Conservation (phyloP, 805 yeast genomes). For the Phaffomyces antillensis region DNA sequence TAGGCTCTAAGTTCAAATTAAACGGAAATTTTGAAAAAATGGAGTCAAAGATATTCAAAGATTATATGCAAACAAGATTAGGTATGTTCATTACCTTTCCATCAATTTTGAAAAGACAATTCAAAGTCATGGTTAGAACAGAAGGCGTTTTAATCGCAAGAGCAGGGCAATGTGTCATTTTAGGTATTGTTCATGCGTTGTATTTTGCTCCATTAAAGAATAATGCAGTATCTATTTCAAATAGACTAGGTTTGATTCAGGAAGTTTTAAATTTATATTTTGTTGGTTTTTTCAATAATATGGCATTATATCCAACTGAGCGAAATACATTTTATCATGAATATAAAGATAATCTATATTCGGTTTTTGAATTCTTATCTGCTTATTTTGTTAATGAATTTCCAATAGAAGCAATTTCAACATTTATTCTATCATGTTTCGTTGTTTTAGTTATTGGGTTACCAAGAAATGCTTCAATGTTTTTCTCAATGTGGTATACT, state of each 20-base stretch:
- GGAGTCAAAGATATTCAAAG: neutral
- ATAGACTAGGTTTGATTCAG: conserved; percentile 72
- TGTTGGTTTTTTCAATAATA: conserved; percentile 72
- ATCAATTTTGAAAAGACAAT: conserved; percentile 29
- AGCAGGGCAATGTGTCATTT: conserved; percentile 52
- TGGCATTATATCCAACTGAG: conserved; percentile 69
- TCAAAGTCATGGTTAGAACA: conserved; percentile 35
- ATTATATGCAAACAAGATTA: conserved; percentile 7
- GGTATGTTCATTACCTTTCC: conserved; percentile 23
- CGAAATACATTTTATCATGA: conserved; percentile 74
- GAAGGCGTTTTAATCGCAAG: conserved; percentile 59
- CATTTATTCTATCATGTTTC: conserved; percentile 52
- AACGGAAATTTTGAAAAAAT: neutral
- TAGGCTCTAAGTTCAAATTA: conserved; percentile 2
- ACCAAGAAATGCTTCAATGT: conserved; percentile 57
- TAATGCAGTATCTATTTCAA: conserved; percentile 43
- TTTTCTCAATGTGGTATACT: conserved; percentile 53
- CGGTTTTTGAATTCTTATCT: conserved; percentile 53
- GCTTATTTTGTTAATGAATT: conserved; percentile 55
- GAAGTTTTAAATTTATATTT: conserved; percentile 66
- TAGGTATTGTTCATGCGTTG: conserved; percentile 59
- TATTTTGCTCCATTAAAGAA: conserved; percentile 57
- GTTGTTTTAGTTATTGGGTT: conserved; percentile 66
- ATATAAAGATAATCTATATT: conserved; percentile 64
- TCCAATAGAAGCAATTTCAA: conserved; percentile 59